phyloP scores from a whole-genome alignment of 1,284 basidiomycete species.

The Cutaneotrichosporon spelunceum region DNA sequence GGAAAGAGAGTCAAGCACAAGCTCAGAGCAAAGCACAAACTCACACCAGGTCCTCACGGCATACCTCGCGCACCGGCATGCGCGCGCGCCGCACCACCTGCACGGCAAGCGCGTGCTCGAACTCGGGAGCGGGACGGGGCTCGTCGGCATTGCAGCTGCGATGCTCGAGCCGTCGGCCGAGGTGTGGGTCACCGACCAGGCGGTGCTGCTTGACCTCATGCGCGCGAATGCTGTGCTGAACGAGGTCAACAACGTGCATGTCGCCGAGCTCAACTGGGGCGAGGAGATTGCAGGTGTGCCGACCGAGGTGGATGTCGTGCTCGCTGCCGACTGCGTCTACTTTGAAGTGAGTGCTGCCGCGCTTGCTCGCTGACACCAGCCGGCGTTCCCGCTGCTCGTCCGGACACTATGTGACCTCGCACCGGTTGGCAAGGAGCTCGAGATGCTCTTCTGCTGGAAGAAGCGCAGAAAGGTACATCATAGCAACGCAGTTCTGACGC shows the following conservation, averaged over 20 bases:
- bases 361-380: slow-evolving; percentile 41
- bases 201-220: slow-evolving; percentile 75
- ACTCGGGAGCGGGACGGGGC: slow-evolving; percentile 78
- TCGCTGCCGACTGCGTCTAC: slow-evolving; percentile 92
- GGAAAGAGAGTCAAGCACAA: not conserved
- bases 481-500: not conserved
- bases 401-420: slow-evolving; percentile 69
- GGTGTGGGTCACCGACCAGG: slow-evolving; percentile 84
- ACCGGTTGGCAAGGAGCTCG: slow-evolving; percentile 55
- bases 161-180: slow-evolving; percentile 59
- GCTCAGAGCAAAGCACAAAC: not conserved
- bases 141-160: slow-evolving; percentile 80
- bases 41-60: slow-evolving; percentile 64
- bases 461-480: slow-evolving; percentile 75
- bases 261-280: slow-evolving; percentile 71
- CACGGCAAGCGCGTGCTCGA: slow-evolving; percentile 66
- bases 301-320: slow-evolving; percentile 55
- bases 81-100: slow-evolving; percentile 53
- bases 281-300: slow-evolving; percentile 41
- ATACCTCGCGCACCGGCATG: slow-evolving; percentile 63
- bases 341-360: slow-evolving; percentile 59
- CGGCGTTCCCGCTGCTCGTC: slow-evolving; percentile 85
- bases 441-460: slow-evolving; percentile 87
- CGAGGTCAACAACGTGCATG: slow-evolving; percentile 56
- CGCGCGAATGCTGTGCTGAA: slow-evolving; percentile 65